phyloP scores from a whole-genome alignment of 371 early-diverging fungal genomes.

The Mortierella sp. region DNA sequence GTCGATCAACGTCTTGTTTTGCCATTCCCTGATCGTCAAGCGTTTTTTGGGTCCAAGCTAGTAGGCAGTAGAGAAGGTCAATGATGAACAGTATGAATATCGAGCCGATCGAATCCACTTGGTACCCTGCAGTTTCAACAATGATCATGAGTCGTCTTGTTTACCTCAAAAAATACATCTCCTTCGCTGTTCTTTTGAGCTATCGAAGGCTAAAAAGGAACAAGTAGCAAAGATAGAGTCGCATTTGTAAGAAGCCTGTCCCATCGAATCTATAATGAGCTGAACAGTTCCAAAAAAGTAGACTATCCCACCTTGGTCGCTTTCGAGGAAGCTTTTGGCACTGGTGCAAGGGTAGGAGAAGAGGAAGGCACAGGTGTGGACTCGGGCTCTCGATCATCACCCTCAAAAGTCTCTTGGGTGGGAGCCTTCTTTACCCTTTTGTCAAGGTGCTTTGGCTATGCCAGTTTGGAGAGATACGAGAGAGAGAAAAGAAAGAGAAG shows the following conservation, averaged over 20 bases:
- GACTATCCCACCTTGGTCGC: neutral
- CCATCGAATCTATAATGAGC: neutral
- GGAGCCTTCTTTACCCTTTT: neutral
- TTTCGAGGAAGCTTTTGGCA: neutral
- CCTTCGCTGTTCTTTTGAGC: conserved; percentile 7
- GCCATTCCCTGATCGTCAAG: conserved; percentile 23
- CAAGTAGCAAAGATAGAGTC: neutral
- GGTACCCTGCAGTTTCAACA: too few relatives aligned
- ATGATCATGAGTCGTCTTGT: too few relatives aligned
- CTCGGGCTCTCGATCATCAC: neutral
- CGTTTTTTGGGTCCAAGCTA: conserved; percentile 32
- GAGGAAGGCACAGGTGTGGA: neutral
- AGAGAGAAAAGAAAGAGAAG: neutral
- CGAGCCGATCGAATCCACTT: neutral
- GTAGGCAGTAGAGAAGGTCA: neutral
- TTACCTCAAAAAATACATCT: conserved; percentile 10
- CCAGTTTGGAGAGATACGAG: neutral
- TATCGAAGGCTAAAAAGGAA: neutral
- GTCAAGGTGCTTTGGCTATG: neutral
- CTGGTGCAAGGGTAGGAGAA: neutral
- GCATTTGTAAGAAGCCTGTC: neutral
- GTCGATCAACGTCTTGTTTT: conserved; percentile 12
- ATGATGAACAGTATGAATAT: neutral
- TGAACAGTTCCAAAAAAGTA: neutral
- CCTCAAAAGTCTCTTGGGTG: too few relatives aligned